These are phyloP conservation scores for Plasmodium yoelii DNA, from an alignment of 169 alveolate genomes.

Conservation along the genomic window DNA sequence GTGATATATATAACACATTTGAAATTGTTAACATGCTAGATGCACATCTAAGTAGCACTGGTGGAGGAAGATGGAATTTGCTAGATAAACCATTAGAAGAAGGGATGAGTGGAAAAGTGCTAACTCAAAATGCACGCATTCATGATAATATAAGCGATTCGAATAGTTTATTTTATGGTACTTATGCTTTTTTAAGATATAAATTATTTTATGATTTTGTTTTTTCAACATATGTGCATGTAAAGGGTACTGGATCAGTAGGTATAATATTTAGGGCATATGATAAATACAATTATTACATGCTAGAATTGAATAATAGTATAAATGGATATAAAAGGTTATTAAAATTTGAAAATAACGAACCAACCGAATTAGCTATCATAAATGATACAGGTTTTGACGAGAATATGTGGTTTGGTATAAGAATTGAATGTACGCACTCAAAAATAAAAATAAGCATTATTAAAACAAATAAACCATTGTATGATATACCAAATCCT, in stretches of 20 bases:
- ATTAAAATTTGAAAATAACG: constrained; percentile 88
- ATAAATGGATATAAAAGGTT: constrained; percentile 89
- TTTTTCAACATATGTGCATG: constrained; percentile 79
- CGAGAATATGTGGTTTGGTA: constrained; percentile 86
- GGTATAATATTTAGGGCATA: constrained; percentile 86
- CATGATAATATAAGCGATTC: constrained; percentile 18
- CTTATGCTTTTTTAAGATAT: constrained; percentile 80
- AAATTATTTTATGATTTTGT: constrained; percentile 83
- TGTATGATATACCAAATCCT: constrained; percentile 80
- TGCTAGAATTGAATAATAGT: constrained; percentile 83
- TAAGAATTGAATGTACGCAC: constrained; percentile 84
- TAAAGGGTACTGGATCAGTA: constrained; percentile 85
- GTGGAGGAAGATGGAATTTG: constrained; percentile 78
- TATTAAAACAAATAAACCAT: constrained; percentile 77
- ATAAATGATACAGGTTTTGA: constrained; percentile 83
- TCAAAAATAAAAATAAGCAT: constrained; percentile 77
- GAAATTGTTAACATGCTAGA: constrained; percentile 59
- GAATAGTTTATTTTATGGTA: constrained; percentile 78
- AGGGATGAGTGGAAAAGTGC: constrained; percentile 48
- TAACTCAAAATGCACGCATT: constrained; percentile 76
- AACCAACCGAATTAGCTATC: constrained; percentile 87
- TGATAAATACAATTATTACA: constrained; percentile 83
- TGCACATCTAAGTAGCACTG: background rate
- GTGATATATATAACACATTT: constrained; percentile 27
- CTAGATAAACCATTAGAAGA: constrained; percentile 66